Base-by-base conservation (phyloP, 768 basidiomycete genomes). In the Dentipellis sp. region DNA sequence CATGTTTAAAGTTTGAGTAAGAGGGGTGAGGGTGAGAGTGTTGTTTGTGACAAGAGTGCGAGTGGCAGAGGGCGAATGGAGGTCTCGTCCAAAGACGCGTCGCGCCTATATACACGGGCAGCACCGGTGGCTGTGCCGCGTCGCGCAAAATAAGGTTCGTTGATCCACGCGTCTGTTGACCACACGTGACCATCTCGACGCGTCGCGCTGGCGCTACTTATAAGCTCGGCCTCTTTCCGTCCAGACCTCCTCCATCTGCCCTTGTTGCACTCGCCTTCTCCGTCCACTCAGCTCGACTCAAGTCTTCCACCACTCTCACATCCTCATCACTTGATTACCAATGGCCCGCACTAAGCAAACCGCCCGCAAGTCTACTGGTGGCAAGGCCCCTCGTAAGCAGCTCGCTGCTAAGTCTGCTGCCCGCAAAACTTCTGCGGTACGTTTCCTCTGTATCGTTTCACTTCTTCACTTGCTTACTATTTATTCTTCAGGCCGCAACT, bases 281-380 rank as follows among this genome's bases (percentile, higher is more conserved):
- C 58, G 52, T 16, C 48, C 17, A 50, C 22, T 19, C 23, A 17
- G 10, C 11, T 35, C 48, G 5, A 17, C 39, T 47, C 38, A 49
- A 23, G 48, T 40, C 29, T 12, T 46, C 47, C 37, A 39, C 19
- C 7, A 16, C 56, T 17, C 56, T n/a, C 46, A 58, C 50, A 52
- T 21, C 14, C 39, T 38, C 10, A 51, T 38, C 10, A 51, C 37
- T 42, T 50, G 19, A 60, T 34, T 37, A 60, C 35, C 64, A 69
- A 86, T 86, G 84, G 84, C 84, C 50, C 84, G 84, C 56, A 86
- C 84, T 54, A 84, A 86, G 71, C 84, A 86, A 75, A 86, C 84
- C 53, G 84, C 84, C 50, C 83, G 83, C 75, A 86, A 86, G 72
- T 84, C 83, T 50, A 86, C 84, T 55, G 84, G 84, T 78, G 84